Conservation (phyloP, 2,329 filamentous ascomycete species). For the Kalmusia sp. region DNA sequence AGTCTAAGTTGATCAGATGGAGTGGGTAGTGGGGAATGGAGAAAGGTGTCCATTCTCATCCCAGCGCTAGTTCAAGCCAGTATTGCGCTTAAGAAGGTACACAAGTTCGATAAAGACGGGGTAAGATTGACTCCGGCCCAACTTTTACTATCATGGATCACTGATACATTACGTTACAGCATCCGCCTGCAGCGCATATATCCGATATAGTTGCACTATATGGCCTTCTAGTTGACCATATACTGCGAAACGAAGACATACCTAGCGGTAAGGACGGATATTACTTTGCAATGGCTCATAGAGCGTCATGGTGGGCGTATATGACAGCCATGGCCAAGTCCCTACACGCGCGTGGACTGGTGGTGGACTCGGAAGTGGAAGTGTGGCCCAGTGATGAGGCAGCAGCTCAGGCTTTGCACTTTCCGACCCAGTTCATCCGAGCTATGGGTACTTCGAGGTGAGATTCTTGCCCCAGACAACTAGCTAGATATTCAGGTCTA, state of each 20-base stretch:
- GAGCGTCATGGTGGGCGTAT: constrained; percentile 8
- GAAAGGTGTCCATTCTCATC: constrained; percentile 17
- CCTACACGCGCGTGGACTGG: constrained; percentile 17
- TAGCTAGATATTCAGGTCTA: too few relatives aligned
- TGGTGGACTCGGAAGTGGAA: constrained; percentile 3
- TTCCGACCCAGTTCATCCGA: constrained; percentile 11
- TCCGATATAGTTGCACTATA: constrained; percentile 16
- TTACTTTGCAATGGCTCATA: constrained; percentile 14
- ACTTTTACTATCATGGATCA: background rate
- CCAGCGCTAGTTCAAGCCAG: constrained; percentile 27
- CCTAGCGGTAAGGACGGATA: constrained; percentile 16
- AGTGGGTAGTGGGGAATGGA: constrained; percentile 18
- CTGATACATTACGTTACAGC: background rate
- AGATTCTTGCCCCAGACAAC: background rate
- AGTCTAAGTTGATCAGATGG: constrained; percentile 12
- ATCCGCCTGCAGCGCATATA: constrained; percentile 14
- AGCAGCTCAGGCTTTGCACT: constrained; percentile 13
- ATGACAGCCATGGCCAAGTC: constrained; percentile 12
- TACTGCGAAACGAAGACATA: constrained; percentile 9
- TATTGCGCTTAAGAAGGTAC: constrained; percentile 34
- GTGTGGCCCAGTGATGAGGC: constrained; percentile 18
- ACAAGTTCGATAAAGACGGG: constrained; percentile 43
- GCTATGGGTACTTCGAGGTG: constrained; percentile 15
- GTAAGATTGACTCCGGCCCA: constrained; percentile 35
- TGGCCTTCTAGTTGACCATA: constrained; percentile 3